Base-by-base conservation (phyloP, 2,329 filamentous ascomycete genomes). In the Phyllosticta capitalensis region DNA sequence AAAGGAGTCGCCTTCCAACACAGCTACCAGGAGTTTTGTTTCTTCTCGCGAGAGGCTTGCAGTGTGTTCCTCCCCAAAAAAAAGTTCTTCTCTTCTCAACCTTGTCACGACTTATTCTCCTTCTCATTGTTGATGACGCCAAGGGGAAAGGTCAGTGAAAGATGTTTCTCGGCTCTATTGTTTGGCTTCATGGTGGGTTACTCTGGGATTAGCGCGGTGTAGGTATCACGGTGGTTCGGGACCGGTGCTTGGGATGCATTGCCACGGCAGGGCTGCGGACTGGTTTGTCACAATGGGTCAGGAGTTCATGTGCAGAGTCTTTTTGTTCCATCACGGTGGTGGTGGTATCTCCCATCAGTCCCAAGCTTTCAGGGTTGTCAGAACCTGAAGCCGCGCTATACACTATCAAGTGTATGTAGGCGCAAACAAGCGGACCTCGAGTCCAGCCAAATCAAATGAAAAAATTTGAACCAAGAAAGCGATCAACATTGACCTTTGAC, bases 201-300 rank as follows among this genome's bases (percentile, higher is more conserved):
- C 56, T 58, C 51, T 54, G 56, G 56, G 51, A 58, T 58, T 58
- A 58, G 56, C 56, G 54, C 52, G 56, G 56, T 58, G 56, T 48
- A 54, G 56, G 56, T 58, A 52, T 54, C 51, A 45, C 49, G 56
- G 45, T 48, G 52, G 50, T 52, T 58, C 20, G 56, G 56, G 56
- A 58, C 56, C 17, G 56, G 56, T 58, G 56, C 56, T 49, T 58
- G 51, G 33, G 51, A 58, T 58, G 51, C 56, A 58, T 58, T 51
- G 56, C 49, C 30, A 12, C 17, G 56, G 17, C 24, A 22, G 56
- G 56, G 52, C 30, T 33, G 33, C 50, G 56, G 56, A 58, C 38
- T 58, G 22, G 17, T 26, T 58, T 48, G 26, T 56, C 50, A 52
- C 51, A 24, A 38, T 14, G 12, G 30, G 30, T 38, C 30, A 38